Percentiles rank a stretch among this genome's conserved stretches.
phyloP scores from a whole-genome alignment of 2,329 filamentous ascomycete species.

The Botrytis fabae region DNA sequence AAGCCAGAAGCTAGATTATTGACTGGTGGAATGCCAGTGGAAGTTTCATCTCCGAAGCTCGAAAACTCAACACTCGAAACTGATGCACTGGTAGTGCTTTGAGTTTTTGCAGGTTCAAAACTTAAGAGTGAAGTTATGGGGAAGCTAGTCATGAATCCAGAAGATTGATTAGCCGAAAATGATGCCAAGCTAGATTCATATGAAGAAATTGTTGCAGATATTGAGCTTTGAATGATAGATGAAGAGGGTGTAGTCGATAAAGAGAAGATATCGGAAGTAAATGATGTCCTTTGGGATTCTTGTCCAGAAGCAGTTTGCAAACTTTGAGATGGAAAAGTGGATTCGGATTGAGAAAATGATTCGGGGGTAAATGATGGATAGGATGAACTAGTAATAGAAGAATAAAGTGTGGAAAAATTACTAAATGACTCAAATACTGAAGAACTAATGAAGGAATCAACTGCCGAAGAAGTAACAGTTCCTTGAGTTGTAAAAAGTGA shows the following conservation, averaged over 20 bases:
- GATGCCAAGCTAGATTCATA: constrained; percentile 5
- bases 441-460: not conserved
- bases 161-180: constrained; percentile 5
- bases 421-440: not conserved
- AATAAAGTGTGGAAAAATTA: not conserved
- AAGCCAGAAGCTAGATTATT: not conserved
- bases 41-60: not conserved
- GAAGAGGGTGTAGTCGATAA: not conserved
- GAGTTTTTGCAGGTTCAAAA: not conserved
- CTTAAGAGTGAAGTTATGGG: not conserved
- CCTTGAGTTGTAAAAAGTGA: not conserved
- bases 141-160: not conserved
- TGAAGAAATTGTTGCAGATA: not conserved
- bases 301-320: not conserved
- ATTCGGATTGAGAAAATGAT: not conserved
- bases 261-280: not conserved
- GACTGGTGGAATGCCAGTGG: not conserved
- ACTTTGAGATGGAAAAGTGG: not conserved
- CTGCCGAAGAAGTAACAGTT: not conserved
- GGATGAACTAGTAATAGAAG: not conserved
- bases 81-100: not conserved
- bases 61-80: not conserved
- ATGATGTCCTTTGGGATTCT: not conserved
- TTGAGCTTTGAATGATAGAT: not conserved
- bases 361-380: not conserved